phyloP scores from a whole-genome alignment of 495 filamentous ascomycete genomes.

The Pseudoneurospora amorphoporcata region DNA sequence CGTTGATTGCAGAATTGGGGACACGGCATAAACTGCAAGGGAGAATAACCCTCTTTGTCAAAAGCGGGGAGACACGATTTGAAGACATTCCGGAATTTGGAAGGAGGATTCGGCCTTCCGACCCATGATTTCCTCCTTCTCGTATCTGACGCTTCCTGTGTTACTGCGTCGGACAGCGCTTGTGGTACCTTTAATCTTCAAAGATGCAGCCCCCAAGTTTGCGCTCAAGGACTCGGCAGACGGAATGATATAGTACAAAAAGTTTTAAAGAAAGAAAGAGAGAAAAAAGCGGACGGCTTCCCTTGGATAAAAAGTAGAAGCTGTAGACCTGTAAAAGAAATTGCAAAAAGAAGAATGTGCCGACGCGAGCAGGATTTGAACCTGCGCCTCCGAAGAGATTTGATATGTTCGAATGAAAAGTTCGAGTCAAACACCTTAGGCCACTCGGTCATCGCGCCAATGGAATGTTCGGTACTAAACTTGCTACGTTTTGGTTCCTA shows the following conservation, averaged over 20 bases:
- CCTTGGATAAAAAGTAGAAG: not conserved
- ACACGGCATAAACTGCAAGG: not conserved
- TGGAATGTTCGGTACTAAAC: not conserved
- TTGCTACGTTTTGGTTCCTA: fast-evolving
- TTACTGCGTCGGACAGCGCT: not conserved
- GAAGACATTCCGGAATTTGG: not conserved
- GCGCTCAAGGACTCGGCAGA: not conserved
- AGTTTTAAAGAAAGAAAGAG: not conserved
- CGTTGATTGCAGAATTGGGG: not conserved
- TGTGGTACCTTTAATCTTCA: not conserved
- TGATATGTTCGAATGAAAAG: not conserved
- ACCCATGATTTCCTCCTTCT: not conserved
- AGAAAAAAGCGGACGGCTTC: not conserved
- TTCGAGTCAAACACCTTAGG: not conserved
- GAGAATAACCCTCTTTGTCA: not conserved
- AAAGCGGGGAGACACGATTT: not conserved
- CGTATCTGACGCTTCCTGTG: not conserved
- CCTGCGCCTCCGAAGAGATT: not conserved
- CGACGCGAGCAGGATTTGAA: not conserved
- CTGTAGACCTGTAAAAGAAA: not conserved
- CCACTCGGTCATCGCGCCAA: not conserved
- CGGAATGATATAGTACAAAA: not conserved
- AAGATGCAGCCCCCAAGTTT: not conserved
- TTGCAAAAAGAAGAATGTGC: not conserved
- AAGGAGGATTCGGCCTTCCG: not conserved